These are phyloP conservation scores for Fraxinus greggii DNA, from an alignment of 305 asterid genomes.

Conservation along the genomic window DNA sequence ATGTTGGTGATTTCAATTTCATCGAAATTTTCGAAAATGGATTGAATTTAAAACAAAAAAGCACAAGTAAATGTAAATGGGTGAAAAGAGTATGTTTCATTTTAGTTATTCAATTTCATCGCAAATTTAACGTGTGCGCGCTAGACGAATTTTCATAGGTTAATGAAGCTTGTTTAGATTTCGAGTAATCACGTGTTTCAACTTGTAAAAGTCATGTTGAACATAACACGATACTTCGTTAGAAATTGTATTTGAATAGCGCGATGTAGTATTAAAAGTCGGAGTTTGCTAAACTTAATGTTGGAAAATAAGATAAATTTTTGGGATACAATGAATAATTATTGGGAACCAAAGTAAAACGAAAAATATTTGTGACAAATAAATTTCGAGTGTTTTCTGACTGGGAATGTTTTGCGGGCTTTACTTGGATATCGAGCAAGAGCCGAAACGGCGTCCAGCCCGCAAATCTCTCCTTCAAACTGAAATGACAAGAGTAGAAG, in stretches of 20 bases:
- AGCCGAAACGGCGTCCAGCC: not conserved
- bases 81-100: too few species aligned
- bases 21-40: not conserved
- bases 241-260: not conserved
- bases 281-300: not conserved
- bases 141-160: not conserved
- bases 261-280: too few species aligned
- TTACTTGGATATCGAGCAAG: not conserved
- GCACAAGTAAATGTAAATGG: not conserved
- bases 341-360: not conserved
- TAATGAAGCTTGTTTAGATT: not conserved
- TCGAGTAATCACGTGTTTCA: not conserved
- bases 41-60: not conserved
- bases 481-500: slow-evolving; percentile 10
- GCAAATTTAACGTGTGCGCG: not conserved
- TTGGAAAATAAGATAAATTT: not conserved
- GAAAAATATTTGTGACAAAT: not conserved
- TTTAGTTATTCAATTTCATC: not conserved
- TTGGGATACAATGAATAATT: not conserved
- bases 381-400: not conserved
- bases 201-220: not conserved
- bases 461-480: not conserved
- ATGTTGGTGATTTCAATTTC: not conserved
- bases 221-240: not conserved
- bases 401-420: not conserved